Conservation (phyloP, 2,329 filamentous ascomycete species). For the Coleophoma cylindrospora region DNA sequence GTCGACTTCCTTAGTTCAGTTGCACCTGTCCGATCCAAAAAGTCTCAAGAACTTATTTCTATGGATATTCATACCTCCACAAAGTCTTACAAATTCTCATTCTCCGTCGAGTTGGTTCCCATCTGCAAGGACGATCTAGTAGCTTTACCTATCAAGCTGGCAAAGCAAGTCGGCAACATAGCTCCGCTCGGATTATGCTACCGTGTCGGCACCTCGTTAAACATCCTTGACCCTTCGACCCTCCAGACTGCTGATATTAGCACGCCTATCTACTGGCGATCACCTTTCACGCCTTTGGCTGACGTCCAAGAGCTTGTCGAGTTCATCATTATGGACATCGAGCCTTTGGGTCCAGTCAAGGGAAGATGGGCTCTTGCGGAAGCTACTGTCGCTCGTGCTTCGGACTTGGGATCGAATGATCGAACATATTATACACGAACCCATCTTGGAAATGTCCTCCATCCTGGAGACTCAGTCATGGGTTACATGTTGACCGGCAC, state of each 20-base stretch:
- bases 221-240: constrained; percentile 84
- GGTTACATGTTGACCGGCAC: constrained; percentile 88
- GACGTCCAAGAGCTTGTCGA: constrained; percentile 83
- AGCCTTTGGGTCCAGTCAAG: constrained; percentile 67
- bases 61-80: constrained; percentile 87
- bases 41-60: constrained; percentile 89
- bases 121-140: constrained; percentile 98
- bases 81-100: constrained; percentile 93
- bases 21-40: constrained; percentile 72
- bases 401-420: constrained; percentile 82
- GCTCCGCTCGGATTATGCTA: constrained; percentile 81
- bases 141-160: constrained; percentile 84
- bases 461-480: constrained; percentile 87
- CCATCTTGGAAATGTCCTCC: constrained; percentile 79
- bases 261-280: constrained; percentile 81
- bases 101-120: constrained; percentile 81
- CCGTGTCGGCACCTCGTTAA: constrained; percentile 82
- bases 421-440: constrained; percentile 86
- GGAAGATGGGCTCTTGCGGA: constrained; percentile 84
- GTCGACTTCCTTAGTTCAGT: constrained; percentile 86
- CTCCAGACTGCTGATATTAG: constrained; percentile 87
- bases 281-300: constrained; percentile 78
- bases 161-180: constrained; percentile 84
- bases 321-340: constrained; percentile 93
- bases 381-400: constrained; percentile 79